Conservation (phyloP, 2,329 filamentous ascomycete species). For the Fusarium multiceps region DNA sequence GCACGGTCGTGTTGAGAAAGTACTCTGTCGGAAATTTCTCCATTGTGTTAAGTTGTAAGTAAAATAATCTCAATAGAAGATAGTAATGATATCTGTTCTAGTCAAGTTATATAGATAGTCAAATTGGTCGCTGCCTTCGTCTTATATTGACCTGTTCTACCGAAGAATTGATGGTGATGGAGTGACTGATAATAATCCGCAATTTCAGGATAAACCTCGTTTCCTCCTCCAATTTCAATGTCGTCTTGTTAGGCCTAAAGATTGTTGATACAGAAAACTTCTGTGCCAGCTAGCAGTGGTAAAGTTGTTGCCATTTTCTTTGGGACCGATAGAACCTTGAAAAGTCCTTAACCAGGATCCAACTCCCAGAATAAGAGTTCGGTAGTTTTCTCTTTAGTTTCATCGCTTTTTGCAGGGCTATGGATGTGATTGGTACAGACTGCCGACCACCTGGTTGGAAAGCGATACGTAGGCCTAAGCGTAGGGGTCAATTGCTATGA, state of each 20-base stretch:
- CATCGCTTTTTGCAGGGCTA: neutral
- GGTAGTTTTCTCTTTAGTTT: neutral
- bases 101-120: too few relatives aligned
- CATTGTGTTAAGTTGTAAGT: neutral
- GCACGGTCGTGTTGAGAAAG: neutral
- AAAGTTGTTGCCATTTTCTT: accelerated
- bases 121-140: neutral
- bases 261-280: neutral
- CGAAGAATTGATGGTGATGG: neutral
- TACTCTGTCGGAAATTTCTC: neutral
- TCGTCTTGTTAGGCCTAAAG: neutral
- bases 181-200: neutral
- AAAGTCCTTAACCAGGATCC: neutral
- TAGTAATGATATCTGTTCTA: neutral
- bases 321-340: neutral
- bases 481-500: neutral
- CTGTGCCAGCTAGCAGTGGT: neutral
- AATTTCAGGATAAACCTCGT: neutral
- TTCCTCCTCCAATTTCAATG: neutral
- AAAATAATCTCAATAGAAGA: neutral
- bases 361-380: neutral
- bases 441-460: neutral
- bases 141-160: neutral
- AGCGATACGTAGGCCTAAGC: neutral
- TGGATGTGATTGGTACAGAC: neutral